phyloP scores from a whole-genome alignment of 495 filamentous ascomycete genomes.

The Penicillium fimorum region DNA sequence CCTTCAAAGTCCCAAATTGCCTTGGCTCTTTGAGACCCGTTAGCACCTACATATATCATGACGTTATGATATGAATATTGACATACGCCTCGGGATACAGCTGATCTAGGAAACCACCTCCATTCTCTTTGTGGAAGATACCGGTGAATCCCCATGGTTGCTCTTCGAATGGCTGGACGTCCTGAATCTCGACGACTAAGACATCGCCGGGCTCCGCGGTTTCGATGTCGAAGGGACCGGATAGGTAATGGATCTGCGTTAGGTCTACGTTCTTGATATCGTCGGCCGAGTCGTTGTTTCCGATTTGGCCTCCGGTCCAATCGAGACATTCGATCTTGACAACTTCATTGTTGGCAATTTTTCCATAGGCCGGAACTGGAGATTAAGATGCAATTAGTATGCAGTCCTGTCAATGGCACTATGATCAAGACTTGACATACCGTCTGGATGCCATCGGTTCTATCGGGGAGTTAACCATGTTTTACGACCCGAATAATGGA shows the following conservation, averaged over 20 bases:
- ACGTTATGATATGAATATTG: neutral
- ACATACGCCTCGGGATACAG: slow-evolving; percentile 76
- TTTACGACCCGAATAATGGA: neutral
- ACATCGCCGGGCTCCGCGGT: slow-evolving; percentile 84
- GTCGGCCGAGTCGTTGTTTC: slow-evolving; percentile 86
- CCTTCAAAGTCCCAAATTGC: slow-evolving; percentile 99
- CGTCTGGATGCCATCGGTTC: slow-evolving; percentile 96
- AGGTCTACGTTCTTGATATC: slow-evolving; percentile 85
- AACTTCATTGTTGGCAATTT: slow-evolving; percentile 80
- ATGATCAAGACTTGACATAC: slow-evolving; percentile 42
- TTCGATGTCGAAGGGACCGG: slow-evolving; percentile 87
- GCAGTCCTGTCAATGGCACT: neutral
- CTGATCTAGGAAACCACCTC: slow-evolving; percentile 90
- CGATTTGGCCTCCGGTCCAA: slow-evolving; percentile 84
- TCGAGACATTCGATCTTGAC: slow-evolving; percentile 97
- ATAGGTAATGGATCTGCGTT: slow-evolving; percentile 81
- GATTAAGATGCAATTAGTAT: neutral
- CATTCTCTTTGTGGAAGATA: slow-evolving; percentile 78
- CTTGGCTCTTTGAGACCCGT: slow-evolving; percentile 58
- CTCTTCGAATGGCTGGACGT: slow-evolving; percentile 86
- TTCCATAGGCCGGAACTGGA: slow-evolving; percentile 72
- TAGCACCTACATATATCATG: neutral
- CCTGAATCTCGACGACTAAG: slow-evolving; percentile 89
- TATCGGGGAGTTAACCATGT: slow-evolving; percentile 25
- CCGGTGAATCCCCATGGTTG: slow-evolving; percentile 92